phyloP scores from a whole-genome alignment of 2,329 filamentous ascomycete genomes.

The Elsinoe perseae region DNA sequence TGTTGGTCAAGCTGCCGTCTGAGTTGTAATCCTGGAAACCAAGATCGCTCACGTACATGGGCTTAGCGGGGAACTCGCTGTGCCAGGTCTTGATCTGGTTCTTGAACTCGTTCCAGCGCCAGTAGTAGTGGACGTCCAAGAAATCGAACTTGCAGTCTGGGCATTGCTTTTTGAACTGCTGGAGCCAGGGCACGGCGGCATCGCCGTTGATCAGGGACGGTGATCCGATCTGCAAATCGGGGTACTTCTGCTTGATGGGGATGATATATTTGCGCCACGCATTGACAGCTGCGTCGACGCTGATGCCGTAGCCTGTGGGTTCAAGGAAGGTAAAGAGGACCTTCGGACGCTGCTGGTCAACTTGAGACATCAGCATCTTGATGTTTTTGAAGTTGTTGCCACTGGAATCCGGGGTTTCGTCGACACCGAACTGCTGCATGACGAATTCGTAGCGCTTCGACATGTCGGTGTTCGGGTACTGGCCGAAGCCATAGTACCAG shows the following conservation, averaged over 20 bases:
- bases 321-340: constrained; percentile 10
- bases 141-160: constrained; percentile 10
- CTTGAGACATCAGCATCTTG: background rate
- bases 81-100: background rate
- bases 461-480: background rate
- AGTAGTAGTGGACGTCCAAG: constrained; percentile 10
- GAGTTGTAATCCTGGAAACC: constrained; percentile 9
- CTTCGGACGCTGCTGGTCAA: background rate
- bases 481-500: constrained; percentile 5
- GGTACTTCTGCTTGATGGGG: constrained; percentile 8
- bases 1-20: background rate
- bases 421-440: constrained; percentile 11
- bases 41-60: background rate
- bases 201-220: constrained; percentile 3
- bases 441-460: background rate
- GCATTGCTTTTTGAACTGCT: background rate
- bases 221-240: background rate
- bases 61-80: constrained; percentile 6
- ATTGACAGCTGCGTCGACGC: background rate
- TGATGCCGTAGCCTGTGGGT: background rate
- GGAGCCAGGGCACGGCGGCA: constrained; percentile 1
- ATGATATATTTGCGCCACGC: constrained; percentile 11
- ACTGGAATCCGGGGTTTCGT: background rate
- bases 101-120: constrained; percentile 1
- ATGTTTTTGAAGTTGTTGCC: constrained; percentile 12